Percentiles rank a stretch among this genome's conserved stretches.
phyloP scores from a whole-genome alignment of 768 basidiomycete species.

The Tulasnella sp. region DNA sequence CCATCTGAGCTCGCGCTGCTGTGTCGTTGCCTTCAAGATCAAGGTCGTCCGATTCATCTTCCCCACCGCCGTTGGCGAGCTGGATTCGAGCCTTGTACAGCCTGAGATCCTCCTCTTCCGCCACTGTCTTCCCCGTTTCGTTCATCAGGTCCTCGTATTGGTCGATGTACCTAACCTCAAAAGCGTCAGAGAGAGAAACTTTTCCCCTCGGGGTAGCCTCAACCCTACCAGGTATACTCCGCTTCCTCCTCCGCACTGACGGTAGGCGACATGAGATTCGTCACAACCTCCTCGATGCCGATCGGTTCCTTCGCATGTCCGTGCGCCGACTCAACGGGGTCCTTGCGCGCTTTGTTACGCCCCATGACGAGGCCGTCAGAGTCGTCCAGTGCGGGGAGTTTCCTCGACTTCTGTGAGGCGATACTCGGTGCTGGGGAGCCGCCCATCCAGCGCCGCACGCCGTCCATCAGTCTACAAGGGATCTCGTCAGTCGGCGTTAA shows the following conservation, averaged over 20 bases:
- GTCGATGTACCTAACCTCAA: constrained; percentile 64
- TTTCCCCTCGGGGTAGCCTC: not conserved
- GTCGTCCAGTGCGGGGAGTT: not conserved
- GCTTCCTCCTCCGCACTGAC: constrained; percentile 53
- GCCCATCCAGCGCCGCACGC: constrained; percentile 68
- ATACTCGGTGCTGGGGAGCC: constrained; percentile 29
- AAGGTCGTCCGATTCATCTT: not conserved
- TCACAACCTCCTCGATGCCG: constrained; percentile 50
- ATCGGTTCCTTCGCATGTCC: constrained; percentile 18
- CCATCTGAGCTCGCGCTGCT: constrained; percentile 17
- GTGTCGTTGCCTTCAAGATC: constrained; percentile 16
- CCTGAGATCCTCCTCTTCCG: constrained; percentile 47
- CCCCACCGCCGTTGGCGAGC: constrained; percentile 30
- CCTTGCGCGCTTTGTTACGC: not conserved
- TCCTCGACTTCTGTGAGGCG: constrained; percentile 16
- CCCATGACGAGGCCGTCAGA: not conserved
- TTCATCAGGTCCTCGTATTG: constrained; percentile 51
- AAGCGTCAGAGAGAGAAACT: not conserved
- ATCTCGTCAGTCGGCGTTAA: not conserved
- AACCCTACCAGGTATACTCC: constrained; percentile 58
- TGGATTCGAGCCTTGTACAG: constrained; percentile 44
- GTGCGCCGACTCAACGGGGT: constrained; percentile 15
- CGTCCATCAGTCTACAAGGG: constrained; percentile 54
- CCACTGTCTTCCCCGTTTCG: constrained; percentile 41
- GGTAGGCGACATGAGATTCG: constrained; percentile 44